Conservation (phyloP, 2,329 filamentous ascomycete species). For the Aphanoascus verrucosus region DNA sequence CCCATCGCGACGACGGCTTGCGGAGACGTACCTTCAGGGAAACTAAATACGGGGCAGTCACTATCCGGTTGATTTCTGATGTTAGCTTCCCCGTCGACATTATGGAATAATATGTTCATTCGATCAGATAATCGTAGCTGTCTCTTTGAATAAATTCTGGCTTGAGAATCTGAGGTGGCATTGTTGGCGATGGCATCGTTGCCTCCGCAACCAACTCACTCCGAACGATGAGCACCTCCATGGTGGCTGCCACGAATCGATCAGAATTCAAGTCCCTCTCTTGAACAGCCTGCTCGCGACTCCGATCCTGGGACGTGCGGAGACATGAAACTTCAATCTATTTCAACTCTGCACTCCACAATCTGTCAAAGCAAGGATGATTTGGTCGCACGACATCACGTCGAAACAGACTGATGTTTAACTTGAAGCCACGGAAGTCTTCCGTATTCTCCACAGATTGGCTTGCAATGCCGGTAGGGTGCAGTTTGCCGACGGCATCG, state of each 20-base stretch:
- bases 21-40: conserved; percentile 37
- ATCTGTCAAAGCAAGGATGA: no score
- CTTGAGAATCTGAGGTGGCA: background rate
- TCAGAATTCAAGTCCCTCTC: background rate
- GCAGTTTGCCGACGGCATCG: no score
- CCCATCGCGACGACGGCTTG: background rate
- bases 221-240: background rate
- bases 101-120: background rate
- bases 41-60: conserved; percentile 41
- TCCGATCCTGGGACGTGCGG: no score
- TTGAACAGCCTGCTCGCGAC: background rate
- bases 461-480: no score
- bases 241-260: background rate
- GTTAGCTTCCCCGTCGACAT: conserved; percentile 20
- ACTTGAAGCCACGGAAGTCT: no score
- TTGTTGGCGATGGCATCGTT: conserved; percentile 7
- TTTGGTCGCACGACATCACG: no score
- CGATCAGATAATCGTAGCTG: background rate
- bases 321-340: no score
- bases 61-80: conserved; percentile 38
- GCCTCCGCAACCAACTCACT: conserved; percentile 5
- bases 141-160: background rate
- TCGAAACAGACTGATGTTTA: no score
- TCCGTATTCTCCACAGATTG: no score
- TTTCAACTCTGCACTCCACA: no score